phyloP scores from a whole-genome alignment of 108 stramenopile species.

The Discostella pseudostelligera region DNA sequence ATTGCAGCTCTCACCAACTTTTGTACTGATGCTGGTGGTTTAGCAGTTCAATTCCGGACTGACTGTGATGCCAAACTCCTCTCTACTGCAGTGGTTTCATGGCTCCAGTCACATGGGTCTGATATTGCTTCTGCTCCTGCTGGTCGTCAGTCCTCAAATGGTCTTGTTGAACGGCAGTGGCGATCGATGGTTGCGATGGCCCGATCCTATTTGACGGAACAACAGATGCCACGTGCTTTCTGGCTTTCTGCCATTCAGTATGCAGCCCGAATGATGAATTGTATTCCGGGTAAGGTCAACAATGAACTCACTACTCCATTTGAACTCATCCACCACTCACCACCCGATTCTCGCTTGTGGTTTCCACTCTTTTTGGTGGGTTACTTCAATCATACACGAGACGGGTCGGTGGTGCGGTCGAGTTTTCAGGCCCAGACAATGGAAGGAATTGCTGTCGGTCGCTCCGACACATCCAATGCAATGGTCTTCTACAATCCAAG shows the following conservation, averaged over 20 bases:
- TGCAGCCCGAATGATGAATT: constrained; percentile 18
- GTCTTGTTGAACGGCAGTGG: constrained; percentile 22
- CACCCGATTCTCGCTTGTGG: constrained; percentile 19
- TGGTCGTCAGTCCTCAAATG: constrained; percentile 20
- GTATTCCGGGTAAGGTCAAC: constrained; percentile 17
- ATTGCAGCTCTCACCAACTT: constrained; percentile 8
- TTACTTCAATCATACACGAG: constrained; percentile 10
- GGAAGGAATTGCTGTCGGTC: constrained; percentile 21
- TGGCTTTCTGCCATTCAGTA: constrained; percentile 23
- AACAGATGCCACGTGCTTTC: constrained; percentile 23
- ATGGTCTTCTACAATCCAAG: constrained; percentile 21
- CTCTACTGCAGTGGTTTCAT: constrained; percentile 5
- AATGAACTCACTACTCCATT: constrained; percentile 15
- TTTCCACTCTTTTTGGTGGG: constrained; percentile 26
- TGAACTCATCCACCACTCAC: constrained; percentile 13
- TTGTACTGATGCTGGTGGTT: not conserved
- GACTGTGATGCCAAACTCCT: constrained; percentile 29
- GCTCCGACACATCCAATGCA: constrained; percentile 10
- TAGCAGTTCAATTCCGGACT: constrained; percentile 12
- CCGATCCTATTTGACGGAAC: constrained; percentile 22
- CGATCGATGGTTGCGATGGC: constrained; percentile 16
- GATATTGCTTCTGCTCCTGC: constrained; percentile 25
- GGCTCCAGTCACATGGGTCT: not conserved
- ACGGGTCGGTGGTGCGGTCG: not conserved
- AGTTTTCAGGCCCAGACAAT: constrained; percentile 11